Conservation (phyloP, 2,329 filamentous ascomycete genomes). For the Arthrobotrys megalospora region DNA sequence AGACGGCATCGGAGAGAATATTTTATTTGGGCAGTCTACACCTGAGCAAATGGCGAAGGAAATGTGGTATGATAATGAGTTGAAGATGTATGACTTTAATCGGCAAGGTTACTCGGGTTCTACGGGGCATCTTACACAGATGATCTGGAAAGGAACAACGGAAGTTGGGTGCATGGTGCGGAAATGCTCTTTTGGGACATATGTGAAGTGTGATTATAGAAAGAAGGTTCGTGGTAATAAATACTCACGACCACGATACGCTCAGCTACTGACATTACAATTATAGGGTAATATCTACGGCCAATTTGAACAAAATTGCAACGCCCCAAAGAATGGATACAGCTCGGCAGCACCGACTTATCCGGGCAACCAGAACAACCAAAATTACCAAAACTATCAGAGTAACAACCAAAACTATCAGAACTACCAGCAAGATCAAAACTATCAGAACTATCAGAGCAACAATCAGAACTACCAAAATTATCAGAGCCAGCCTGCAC, state of each 20-base stretch:
- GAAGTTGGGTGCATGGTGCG: constrained; percentile 39
- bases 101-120: constrained; percentile 24
- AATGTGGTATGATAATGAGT: constrained; percentile 50
- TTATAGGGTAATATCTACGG: constrained; percentile 23
- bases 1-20: constrained; percentile 44
- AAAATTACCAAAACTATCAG: constrained; percentile 7
- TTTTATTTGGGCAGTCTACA: constrained; percentile 14
- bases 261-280: not conserved
- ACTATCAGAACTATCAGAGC: not conserved
- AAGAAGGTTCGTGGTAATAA: constrained; percentile 5
- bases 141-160: constrained; percentile 50
- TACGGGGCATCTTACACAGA: constrained; percentile 48
- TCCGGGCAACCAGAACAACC: not conserved
- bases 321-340: constrained; percentile 11
- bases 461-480: not conserved
- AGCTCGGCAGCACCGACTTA: not conserved
- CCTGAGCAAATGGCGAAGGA: constrained; percentile 15
- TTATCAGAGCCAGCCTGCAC: not conserved
- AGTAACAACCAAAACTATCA: not conserved
- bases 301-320: constrained; percentile 23
- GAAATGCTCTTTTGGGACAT: constrained; percentile 29
- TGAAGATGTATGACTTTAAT: constrained; percentile 35
- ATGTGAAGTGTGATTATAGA: constrained; percentile 50
- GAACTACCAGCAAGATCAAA: not conserved
- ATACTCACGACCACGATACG: not conserved